A percentile compares a stretch with the other conserved stretches of the same genome.
Conservation (phyloP, 371 early-diverging fungal species). For the Blakeslea trispora region DNA sequence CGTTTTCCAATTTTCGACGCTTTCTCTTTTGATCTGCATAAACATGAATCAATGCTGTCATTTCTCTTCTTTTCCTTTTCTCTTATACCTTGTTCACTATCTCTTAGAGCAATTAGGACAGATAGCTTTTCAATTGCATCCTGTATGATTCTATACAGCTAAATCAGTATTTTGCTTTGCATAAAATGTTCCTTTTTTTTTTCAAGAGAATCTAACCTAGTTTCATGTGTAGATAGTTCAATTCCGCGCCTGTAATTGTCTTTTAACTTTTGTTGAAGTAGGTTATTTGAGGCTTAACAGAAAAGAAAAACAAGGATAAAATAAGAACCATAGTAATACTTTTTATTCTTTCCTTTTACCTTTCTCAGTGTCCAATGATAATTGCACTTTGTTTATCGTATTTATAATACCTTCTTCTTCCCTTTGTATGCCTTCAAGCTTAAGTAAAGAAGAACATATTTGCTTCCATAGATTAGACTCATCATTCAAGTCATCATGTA, state of each 20-base stretch:
- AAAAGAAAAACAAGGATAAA: background rate
- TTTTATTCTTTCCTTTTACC: conserved; percentile 28
- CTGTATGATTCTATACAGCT: conserved; percentile 49
- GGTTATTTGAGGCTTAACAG: conserved; percentile 30
- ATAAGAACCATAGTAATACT: background rate
- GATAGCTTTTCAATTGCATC: conserved; percentile 58
- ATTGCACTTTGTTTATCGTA: conserved; percentile 45
- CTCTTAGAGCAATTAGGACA: conserved; percentile 54
- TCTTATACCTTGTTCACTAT: conserved; percentile 41
- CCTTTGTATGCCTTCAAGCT: conserved; percentile 51
- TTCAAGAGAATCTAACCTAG: conserved; percentile 42
- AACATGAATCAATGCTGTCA: conserved; percentile 11
- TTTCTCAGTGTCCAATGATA: conserved; percentile 38
- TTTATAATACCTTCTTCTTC: conserved; percentile 39
- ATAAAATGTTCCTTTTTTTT: too few species aligned
- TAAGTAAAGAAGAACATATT: conserved; percentile 47
- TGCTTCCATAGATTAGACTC: conserved; percentile 51
- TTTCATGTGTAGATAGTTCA: conserved; percentile 35
- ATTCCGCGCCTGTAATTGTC: conserved; percentile 46
- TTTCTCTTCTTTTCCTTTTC: background rate
- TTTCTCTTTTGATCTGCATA: conserved; percentile 55
- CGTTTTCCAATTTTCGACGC: conserved; percentile 65
- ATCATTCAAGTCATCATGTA: conserved; percentile 33
- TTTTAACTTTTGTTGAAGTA: conserved; percentile 36
- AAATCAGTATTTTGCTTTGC: too few species aligned